Conservation (phyloP, 2,329 filamentous ascomycete genomes). For the Stenocarpella maydis region DNA sequence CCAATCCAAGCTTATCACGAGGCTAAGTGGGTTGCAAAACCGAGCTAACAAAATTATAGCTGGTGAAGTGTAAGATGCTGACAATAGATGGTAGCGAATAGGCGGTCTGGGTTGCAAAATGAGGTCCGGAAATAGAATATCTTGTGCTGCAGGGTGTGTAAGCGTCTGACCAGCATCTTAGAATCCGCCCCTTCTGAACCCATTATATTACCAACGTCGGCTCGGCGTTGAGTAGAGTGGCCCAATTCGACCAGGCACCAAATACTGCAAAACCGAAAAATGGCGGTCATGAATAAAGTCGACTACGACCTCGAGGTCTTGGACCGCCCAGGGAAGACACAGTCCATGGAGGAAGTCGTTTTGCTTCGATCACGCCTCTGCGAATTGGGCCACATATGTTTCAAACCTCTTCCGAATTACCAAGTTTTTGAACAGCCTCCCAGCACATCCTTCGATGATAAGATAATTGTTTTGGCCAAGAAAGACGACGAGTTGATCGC, state of each 20-base stretch:
- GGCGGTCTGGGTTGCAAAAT: not conserved
- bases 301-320: not conserved
- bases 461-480: slow-evolving; percentile 6
- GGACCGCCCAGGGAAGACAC: slow-evolving; percentile 1
- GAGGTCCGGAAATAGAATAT: no score
- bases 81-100: not conserved
- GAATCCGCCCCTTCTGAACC: not conserved
- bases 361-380: not conserved
- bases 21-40: no score
- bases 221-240: not conserved
- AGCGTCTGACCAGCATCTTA: not conserved
- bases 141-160: not conserved
- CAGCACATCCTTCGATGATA: not conserved
- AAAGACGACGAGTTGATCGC: not conserved
- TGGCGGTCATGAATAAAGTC: not conserved
- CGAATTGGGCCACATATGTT: not conserved
- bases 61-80: no score
- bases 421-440: not conserved
- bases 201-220: no score
- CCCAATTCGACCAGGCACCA: not conserved
- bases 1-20: no score
- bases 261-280: not conserved
- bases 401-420: not conserved
- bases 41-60: no score
- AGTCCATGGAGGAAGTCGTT: not conserved